A percentile compares a stretch with the other conserved stretches of the same genome.
These are phyloP conservation scores for Aphanomyces stellatus DNA, from an alignment of 352 stramenopile genomes.

Conservation along the genomic window DNA sequence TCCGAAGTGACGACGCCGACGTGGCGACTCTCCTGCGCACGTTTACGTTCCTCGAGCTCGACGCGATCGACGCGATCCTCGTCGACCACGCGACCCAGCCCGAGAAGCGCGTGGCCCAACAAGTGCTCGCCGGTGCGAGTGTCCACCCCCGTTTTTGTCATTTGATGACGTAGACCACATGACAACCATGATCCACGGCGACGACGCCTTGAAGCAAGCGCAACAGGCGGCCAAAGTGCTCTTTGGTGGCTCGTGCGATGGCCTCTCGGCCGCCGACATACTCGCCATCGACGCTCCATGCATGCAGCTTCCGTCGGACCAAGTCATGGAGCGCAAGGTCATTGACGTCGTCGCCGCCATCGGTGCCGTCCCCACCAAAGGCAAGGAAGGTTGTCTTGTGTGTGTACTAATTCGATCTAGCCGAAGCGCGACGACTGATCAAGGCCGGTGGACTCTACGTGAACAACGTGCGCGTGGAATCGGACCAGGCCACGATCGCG, in stretches of 20 bases:
- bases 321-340: constrained; percentile 68
- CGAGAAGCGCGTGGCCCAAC: constrained; percentile 71
- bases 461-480: constrained; percentile 80
- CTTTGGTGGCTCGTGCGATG: constrained; percentile 47
- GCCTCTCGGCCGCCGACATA: constrained; percentile 60
- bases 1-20: constrained; percentile 84
- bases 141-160: too few species aligned
- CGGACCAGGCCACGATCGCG: constrained; percentile 32
- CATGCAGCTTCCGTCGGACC: constrained; percentile 27
- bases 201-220: constrained; percentile 58
- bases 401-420: constrained; percentile 27
- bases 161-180: constrained; percentile 61
- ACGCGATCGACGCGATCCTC: constrained; percentile 88
- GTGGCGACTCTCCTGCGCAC: constrained; percentile 95
- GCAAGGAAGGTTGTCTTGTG: constrained; percentile 24
- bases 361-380: constrained; percentile 88
- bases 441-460: constrained; percentile 93
- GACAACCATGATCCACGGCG: constrained; percentile 92
- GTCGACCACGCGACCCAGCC: constrained; percentile 63
- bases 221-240: constrained; percentile 56
- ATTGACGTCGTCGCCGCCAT: constrained; percentile 89
- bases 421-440: constrained; percentile 93
- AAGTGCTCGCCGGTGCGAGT: constrained; percentile 41
- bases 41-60: constrained; percentile 95
- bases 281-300: constrained; percentile 56